Percentiles rank a stretch among this genome's conserved stretches.
Evolutionary conservation across 257 asterid genomes (phyloP).

Genomic region (Nicotiana knightiana): DNA sequence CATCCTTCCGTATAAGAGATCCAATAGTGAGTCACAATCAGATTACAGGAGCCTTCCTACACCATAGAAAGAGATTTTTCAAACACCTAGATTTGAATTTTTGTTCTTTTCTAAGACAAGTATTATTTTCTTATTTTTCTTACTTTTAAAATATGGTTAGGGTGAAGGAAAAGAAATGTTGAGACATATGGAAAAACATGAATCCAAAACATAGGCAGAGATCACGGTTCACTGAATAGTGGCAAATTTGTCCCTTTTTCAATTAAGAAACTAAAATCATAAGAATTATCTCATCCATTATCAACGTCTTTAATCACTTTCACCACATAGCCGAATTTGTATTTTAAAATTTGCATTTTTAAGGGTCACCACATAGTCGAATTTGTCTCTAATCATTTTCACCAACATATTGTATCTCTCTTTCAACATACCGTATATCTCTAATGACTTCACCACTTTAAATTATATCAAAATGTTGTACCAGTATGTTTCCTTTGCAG

Average conservation of each 20-base stretch:
- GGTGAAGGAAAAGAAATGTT: neutral
- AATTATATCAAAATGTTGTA: neutral
- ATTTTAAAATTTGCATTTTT: neutral
- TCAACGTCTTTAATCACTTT: neutral
- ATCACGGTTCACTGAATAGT: neutral
- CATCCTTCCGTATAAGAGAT: no score
- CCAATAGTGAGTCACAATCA: no score
- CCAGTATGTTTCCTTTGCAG: neutral
- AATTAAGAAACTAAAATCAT: slow-evolving; percentile 1
- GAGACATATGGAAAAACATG: neutral
- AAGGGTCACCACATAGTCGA: no score
- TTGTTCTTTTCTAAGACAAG: neutral
- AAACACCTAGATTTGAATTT: no score
- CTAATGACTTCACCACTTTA: neutral
- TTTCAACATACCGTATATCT: neutral
- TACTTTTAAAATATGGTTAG: neutral
- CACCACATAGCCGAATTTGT: neutral
- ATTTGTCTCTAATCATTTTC: no score
- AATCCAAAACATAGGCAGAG: neutral
- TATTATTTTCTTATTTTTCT: neutral
- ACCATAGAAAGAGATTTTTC: no score
- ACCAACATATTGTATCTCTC: neutral
- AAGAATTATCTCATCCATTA: neutral
- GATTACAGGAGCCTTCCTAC: no score
- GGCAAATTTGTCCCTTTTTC: neutral